Evolutionary conservation across 257 asterid genomes (phyloP).

Genomic region (Cordia subcordata): DNA sequence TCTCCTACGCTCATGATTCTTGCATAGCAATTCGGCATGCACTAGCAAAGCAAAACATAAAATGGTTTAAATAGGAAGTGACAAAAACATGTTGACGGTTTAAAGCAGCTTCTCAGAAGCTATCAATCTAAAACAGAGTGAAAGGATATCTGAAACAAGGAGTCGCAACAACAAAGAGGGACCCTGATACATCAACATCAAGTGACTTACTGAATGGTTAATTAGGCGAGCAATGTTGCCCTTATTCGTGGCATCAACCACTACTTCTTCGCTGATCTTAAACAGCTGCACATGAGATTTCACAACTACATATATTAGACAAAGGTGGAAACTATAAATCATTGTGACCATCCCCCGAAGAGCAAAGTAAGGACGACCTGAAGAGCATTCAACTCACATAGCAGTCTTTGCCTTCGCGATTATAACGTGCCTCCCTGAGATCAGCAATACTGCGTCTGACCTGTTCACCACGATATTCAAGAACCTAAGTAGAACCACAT

Average conservation of each 20-base stretch:
- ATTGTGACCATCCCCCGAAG: background rate
- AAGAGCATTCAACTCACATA: slow-evolving; percentile 48
- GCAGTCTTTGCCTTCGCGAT: slow-evolving; percentile 86
- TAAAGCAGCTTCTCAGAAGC: background rate
- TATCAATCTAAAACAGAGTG: background rate
- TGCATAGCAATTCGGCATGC: slow-evolving; percentile 99
- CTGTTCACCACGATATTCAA: slow-evolving; percentile 98
- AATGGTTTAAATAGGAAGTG: background rate
- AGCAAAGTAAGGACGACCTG: background rate
- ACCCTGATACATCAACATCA: background rate
- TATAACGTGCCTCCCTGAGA: slow-evolving; percentile 88
- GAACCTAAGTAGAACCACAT: slow-evolving; percentile 53
- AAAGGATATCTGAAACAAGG: background rate
- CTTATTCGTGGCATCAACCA: slow-evolving; percentile 96
- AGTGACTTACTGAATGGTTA: slow-evolving; percentile 80
- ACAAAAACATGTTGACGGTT: background rate
- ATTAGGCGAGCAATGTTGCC: slow-evolving; percentile 97
- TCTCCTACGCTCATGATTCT: slow-evolving; percentile 98
- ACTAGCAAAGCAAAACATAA: slow-evolving; percentile 34
- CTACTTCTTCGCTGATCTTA: slow-evolving; percentile 97
- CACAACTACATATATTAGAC: background rate
- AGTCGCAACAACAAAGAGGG: no score
- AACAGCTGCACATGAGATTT: slow-evolving; percentile 55
- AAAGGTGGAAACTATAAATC: background rate
- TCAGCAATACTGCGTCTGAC: slow-evolving; percentile 97